Evolutionary conservation across 2,329 filamentous ascomycete species (phyloP).

Genomic region (Verticillium nubilum): DNA sequence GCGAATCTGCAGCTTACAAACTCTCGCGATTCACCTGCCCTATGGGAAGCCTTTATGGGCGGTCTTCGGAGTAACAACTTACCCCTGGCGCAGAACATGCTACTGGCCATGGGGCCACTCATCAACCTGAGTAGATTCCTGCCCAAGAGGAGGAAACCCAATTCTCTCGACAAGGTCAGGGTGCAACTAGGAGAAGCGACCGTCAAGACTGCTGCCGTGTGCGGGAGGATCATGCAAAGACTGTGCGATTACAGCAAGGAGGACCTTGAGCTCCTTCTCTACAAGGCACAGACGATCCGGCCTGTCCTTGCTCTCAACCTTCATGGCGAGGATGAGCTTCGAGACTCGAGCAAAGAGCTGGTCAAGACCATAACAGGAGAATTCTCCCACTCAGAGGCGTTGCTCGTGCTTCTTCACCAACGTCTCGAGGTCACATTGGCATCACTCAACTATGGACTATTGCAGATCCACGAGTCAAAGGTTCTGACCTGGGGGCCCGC

Average conservation of each 20-base stretch:
- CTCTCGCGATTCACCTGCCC: constrained; percentile 61
- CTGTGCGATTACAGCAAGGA: constrained; percentile 69
- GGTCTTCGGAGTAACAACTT: constrained; percentile 61
- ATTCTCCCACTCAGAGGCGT: constrained; percentile 42
- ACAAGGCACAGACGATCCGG: constrained; percentile 61
- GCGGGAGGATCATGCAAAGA: constrained; percentile 71
- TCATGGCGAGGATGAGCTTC: constrained; percentile 72
- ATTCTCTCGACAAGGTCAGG: constrained; percentile 39
- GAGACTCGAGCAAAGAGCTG: constrained; percentile 73
- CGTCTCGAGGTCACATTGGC: constrained; percentile 35
- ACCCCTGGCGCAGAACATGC: constrained; percentile 67
- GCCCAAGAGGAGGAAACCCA: constrained; percentile 39
- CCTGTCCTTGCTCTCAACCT: constrained; percentile 75
- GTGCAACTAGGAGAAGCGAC: constrained; percentile 75
- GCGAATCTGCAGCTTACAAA: not conserved
- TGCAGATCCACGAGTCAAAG: constrained; percentile 26
- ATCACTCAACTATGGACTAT: constrained; percentile 33
- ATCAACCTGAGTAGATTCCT: constrained; percentile 72
- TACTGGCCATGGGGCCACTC: constrained; percentile 65
- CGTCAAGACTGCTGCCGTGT: constrained; percentile 44
- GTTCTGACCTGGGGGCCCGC: constrained; percentile 52
- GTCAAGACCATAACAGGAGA: constrained; percentile 78
- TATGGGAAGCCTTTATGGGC: constrained; percentile 74
- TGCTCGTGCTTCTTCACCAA: constrained; percentile 39
- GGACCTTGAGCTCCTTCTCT: constrained; percentile 65